Evolutionary conservation across 169 alveolate species (phyloP).

Genomic region (Plasmodium inui): DNA sequence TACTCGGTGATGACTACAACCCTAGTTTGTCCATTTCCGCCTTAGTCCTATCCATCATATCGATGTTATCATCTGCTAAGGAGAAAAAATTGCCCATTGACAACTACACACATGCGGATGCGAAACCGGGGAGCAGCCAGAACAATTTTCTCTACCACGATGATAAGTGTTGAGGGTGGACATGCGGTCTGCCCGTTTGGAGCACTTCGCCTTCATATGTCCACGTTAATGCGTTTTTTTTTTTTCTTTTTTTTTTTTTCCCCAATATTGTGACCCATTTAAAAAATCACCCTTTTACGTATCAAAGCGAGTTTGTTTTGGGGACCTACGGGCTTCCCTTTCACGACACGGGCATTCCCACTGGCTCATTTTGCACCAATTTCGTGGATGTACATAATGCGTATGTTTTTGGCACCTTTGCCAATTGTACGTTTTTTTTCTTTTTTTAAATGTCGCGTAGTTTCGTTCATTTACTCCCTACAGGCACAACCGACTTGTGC

Average conservation of each 20-base stretch:
- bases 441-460: background rate
- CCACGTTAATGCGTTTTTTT: background rate
- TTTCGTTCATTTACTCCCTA: background rate
- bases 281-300: background rate
- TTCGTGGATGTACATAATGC: background rate
- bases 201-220: background rate
- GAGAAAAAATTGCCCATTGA: conserved; percentile 87
- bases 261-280: background rate
- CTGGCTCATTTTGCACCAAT: background rate
- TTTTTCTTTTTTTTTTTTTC: background rate
- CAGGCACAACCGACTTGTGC: background rate
- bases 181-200: background rate
- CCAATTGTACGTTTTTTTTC: background rate
- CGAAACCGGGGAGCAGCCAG: conserved; percentile 73
- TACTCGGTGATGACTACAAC: conserved; percentile 87
- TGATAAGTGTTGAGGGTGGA: conserved; percentile 41
- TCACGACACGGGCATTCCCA: background rate
- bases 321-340: background rate
- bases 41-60: conserved; percentile 84
- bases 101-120: conserved; percentile 80
- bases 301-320: background rate
- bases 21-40: conserved; percentile 87
- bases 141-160: conserved; percentile 71
- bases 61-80: conserved; percentile 88
- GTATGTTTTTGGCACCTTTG: background rate